Evolutionary conservation across 2,329 filamentous ascomycete species (phyloP).

Genomic region (Trichoderma brevicompactum): DNA sequence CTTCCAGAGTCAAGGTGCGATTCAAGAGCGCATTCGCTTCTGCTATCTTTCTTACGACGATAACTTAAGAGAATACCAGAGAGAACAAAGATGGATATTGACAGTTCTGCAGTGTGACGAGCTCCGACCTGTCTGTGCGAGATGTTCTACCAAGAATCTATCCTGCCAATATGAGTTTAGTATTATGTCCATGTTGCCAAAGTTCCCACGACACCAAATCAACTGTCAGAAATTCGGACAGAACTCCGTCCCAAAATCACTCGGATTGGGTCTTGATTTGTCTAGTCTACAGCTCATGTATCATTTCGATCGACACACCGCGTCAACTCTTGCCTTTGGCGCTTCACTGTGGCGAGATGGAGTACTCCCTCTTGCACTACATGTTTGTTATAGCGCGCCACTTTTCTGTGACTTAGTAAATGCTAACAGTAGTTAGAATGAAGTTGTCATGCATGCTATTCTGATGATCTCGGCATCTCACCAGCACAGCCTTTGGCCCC

Average conservation of each 20-base stretch:
- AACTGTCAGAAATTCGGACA: background rate
- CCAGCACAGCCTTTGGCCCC: slow-evolving; percentile 11
- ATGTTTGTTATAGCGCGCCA: background rate
- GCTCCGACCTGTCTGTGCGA: slow-evolving; percentile 12
- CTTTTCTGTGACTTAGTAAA: background rate
- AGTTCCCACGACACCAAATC: background rate
- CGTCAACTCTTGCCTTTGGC: slow-evolving; percentile 18
- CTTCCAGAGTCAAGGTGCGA: slow-evolving; percentile 21
- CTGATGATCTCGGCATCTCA: slow-evolving; percentile 26
- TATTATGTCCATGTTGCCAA: slow-evolving; percentile 24
- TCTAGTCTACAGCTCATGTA: slow-evolving; percentile 22
- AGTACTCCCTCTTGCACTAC: slow-evolving; percentile 21
- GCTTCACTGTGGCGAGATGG: slow-evolving; percentile 17
- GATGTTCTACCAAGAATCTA: slow-evolving; percentile 10
- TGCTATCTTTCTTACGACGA: background rate
- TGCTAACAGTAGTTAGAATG: background rate
- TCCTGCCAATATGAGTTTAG: slow-evolving; percentile 20
- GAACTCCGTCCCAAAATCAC: background rate
- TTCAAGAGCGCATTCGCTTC: too few species aligned
- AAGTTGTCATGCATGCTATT: slow-evolving; percentile 25
- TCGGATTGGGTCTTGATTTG: slow-evolving; percentile 7
- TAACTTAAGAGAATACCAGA: too few species aligned
- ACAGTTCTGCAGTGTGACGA: slow-evolving; percentile 17
- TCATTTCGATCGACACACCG: slow-evolving; percentile 19
- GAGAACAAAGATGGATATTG: background rate